Base-by-base conservation (phyloP, 176 grass and related monocot species). In the Urochloa ruziziensis region DNA sequence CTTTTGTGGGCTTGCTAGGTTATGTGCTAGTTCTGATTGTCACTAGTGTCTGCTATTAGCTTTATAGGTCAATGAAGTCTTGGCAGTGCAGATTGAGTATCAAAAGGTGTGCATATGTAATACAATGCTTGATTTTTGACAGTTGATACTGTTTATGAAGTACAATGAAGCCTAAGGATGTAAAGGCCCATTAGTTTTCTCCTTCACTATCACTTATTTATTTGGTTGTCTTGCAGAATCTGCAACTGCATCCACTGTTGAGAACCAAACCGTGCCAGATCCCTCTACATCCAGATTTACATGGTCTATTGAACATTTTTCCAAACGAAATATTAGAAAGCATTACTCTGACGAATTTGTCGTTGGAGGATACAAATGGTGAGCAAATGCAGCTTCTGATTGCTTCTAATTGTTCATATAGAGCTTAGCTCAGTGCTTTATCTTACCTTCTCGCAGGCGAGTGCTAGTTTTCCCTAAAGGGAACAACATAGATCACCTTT, bases 391-490 rank as follows among this genome's bases (percentile, higher is more conserved):
- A 29, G 1, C 34, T 48, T 10, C 48, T 24, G 18, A 51, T 84
- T 25, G 46, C 49, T 82, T 74, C 42, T 30, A 30, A 30, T 37
- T 18, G 9, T 34, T 21, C 59, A 36, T 80, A 16, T 69, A 39
- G 15, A 33, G 34, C 69, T 68, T 80, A 74, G 15, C 49, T 56
- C 43, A 11, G 33, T 86, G 32, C 10, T 79, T 63, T 70, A 62
- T 84, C 3, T 83, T 85, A 58, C 29, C 54, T 88, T 25, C 15
- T 87, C 1, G 40, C 78, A 94, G 92, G 92, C 81, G 89, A 32
- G 92, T 94, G 72, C 36, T 94, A 40, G 75, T 91, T 42, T 94
- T 94, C 52, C 92, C 92, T 10, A 87, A 65, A 18, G 92, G 92
- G 80, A 94, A 94, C 52, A 83, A 89, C 67, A 84, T 83, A 56